Percentiles rank a stretch among this genome's conserved stretches.
These are phyloP conservation scores for Naganishia vaughanmartiniae DNA, from an alignment of 768 basidiomycete species.

Conservation along the genomic window DNA sequence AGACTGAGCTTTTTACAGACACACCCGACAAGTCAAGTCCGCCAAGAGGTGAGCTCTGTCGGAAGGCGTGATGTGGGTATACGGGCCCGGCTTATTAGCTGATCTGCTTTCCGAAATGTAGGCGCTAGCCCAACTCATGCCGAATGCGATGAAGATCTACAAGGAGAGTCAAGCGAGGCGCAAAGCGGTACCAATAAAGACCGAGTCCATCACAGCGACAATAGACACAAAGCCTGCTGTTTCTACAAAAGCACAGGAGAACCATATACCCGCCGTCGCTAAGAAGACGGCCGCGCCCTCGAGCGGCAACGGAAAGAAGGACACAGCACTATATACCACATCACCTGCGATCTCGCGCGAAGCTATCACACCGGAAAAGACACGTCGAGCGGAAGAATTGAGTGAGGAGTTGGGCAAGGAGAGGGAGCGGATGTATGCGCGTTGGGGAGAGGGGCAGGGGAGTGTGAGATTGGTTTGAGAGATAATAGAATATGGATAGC, in stretches of 20 bases:
- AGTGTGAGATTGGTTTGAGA: constrained; percentile 11
- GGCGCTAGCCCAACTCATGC: constrained; percentile 25
- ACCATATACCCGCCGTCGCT: not conserved
- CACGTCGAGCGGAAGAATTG: not conserved
- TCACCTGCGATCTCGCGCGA: constrained; percentile 12
- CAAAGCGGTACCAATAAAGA: not conserved
- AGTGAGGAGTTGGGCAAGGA: not conserved
- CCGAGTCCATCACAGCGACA: not conserved
- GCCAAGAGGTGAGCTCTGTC: constrained; percentile 44
- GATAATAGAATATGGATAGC: not conserved
- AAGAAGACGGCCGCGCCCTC: not conserved
- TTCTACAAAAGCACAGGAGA: not conserved
- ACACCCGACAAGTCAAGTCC: constrained; percentile 54
- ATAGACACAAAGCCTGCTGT: not conserved
- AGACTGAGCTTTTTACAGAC: constrained; percentile 53
- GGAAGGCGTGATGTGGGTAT: not conserved
- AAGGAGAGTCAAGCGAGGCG: constrained; percentile 14
- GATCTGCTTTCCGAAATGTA: not conserved
- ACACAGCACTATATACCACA: constrained; percentile 9
- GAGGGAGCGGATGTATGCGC: constrained; percentile 8
- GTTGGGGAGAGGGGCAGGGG: constrained; percentile 2
- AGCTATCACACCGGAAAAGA: constrained; percentile 2
- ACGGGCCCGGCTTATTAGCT: not conserved
- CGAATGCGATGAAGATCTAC: constrained; percentile 28
- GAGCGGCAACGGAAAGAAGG: not conserved